A percentile compares a stretch with the other conserved stretches of the same genome.
Evolutionary conservation across 495 filamentous ascomycete species (phyloP).

Genomic region (Daldinia grandis): DNA sequence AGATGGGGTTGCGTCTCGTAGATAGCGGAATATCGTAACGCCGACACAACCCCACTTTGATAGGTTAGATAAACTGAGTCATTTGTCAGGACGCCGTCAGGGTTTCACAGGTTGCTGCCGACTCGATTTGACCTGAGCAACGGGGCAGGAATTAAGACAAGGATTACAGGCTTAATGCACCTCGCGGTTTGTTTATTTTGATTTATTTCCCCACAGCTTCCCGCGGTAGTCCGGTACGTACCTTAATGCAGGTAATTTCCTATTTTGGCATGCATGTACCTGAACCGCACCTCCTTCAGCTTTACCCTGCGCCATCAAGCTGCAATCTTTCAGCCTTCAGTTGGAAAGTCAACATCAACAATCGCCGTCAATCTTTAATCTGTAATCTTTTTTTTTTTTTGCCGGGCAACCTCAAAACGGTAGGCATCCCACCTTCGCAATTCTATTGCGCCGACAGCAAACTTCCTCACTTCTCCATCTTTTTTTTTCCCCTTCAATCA

Average conservation of each 20-base stretch:
- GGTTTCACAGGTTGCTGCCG: constrained; percentile 20
- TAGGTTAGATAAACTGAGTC: neutral
- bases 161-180: constrained; percentile 11
- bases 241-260: constrained; percentile 27
- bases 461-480: neutral
- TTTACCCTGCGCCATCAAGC: neutral
- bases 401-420: constrained; percentile 5
- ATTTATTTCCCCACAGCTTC: constrained; percentile 31
- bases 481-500: constrained; percentile 1
- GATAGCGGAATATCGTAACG: neutral
- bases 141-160: constrained; percentile 30
- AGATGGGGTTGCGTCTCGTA: neutral
- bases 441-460: neutral
- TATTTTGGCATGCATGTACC: constrained; percentile 12
- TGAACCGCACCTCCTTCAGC: neutral
- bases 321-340: neutral
- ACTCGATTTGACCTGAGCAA: constrained; percentile 32
- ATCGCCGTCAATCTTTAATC: constrained; percentile 8
- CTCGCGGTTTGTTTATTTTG: constrained; percentile 42
- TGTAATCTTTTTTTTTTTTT: no score
- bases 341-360: constrained; percentile 37
- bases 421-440: constrained; percentile 3
- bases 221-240: constrained; percentile 13
- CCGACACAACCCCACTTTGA: neutral
- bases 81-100: neutral